Base-by-base conservation (phyloP, 2,329 filamentous ascomycete species). In the Nothomitra cinnamomea region DNA sequence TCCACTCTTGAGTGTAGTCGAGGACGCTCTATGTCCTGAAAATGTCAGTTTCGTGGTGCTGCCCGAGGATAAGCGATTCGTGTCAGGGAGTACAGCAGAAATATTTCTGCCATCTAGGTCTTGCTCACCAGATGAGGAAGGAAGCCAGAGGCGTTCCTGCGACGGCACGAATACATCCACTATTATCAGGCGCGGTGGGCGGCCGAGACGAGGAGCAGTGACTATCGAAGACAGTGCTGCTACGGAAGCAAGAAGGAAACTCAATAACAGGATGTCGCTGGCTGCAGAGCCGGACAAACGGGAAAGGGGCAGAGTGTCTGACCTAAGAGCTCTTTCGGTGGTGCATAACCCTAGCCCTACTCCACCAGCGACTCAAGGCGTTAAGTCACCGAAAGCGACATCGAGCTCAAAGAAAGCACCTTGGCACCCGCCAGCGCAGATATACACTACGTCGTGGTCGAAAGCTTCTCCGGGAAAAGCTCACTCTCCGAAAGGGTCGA, bases 51-150 rank as follows among this genome's bases (percentile, higher is more conserved):
- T 49, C 28, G 45, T 49, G 5, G 45, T 49, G 19, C 45, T 49
- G 4, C 45, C 45, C 32, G 45, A 49, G 5, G 25, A 49, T 19
- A 49, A 35, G 45, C 45, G 45, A 15, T 49, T 35, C 32, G 45
- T 28, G 21, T 49, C 45, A 19, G 45, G 45, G 12, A 49, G 45
- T 19, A 49, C 45, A 24, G 45, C 45, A 17, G 45, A 49, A 49
- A 49, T 49, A 24, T 49, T 28, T 2, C n/a, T 49, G 25, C 45
- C 45, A 13, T 49, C 45, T 35, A 22, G 45, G 12, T 28, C 45
- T 35, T 49, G 24, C 25, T 49, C 45, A 12, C 25, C 25, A 15
- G 25, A 17, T 17, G 24, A 28, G 3, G 45, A 17, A 49, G 22
- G 24, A 17, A 28, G 28, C 15, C 24, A 7, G 25, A 21, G 7